Conservation (phyloP, 441 rosid genomes). For the Geranium incanum region DNA sequence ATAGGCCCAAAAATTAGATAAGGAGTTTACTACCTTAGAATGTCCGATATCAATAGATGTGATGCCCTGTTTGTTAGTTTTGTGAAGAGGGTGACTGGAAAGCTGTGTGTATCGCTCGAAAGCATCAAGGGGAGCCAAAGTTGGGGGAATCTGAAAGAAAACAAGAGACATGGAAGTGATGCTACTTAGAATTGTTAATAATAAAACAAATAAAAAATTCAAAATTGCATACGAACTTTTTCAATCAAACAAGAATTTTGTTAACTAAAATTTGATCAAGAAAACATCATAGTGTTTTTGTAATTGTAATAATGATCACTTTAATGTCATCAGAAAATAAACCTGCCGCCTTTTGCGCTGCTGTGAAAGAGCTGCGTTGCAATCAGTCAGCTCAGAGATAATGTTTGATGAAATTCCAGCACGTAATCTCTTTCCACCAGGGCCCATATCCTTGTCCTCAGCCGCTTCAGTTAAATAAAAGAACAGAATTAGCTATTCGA, state of each 20-base stretch:
- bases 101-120: slow-evolving; percentile 83
- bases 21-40: slow-evolving; percentile 48
- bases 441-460: slow-evolving; percentile 55
- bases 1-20: slow-evolving; percentile 9
- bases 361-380: slow-evolving; percentile 84
- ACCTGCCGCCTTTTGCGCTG: slow-evolving; percentile 97
- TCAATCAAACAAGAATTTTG: neutral
- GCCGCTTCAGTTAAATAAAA: slow-evolving; percentile 37
- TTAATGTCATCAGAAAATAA: slow-evolving; percentile 11
- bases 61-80: slow-evolving; percentile 88
- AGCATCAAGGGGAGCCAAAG: slow-evolving; percentile 60
- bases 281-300: too few relatives aligned
- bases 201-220: neutral
- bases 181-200: neutral
- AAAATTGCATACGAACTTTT: neutral
- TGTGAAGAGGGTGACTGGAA: slow-evolving; percentile 96
- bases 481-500: slow-evolving; percentile 19
- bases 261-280: neutral
- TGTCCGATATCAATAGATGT: slow-evolving; percentile 56
- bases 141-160: slow-evolving; percentile 53
- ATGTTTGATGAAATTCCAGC: slow-evolving; percentile 63
- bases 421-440: slow-evolving; percentile 59
- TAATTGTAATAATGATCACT: neutral
- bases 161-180: neutral
- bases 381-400: slow-evolving; percentile 71